These are phyloP conservation scores for Plantago coronopus DNA, from an alignment of 305 asterid genomes.

Conservation along the genomic window DNA sequence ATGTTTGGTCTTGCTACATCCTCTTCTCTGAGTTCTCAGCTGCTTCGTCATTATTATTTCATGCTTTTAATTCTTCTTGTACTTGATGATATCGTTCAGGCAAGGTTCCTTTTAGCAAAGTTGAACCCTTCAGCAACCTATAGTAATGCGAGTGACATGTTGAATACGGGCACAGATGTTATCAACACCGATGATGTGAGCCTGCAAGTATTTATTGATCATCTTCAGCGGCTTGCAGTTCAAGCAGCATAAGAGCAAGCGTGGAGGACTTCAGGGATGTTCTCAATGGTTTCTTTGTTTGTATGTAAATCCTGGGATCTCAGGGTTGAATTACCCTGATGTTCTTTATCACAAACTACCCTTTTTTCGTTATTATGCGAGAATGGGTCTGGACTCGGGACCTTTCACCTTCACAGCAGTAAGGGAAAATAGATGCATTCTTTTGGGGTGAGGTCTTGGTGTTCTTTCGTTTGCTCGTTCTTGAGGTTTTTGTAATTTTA, in stretches of 20 bases:
- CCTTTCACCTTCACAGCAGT: slow-evolving; percentile 10
- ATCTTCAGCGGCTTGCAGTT: slow-evolving; percentile 93
- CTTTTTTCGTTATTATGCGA: slow-evolving; percentile 13
- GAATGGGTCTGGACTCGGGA: neutral
- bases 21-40: neutral
- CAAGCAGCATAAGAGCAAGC: slow-evolving; percentile 61
- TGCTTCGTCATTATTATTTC: neutral
- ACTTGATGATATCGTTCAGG: slow-evolving; percentile 49
- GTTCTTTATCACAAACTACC: slow-evolving; percentile 10
- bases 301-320: slow-evolving; percentile 5
- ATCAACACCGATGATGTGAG: slow-evolving; percentile 96
- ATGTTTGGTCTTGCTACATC: too few species aligned
- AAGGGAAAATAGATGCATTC: slow-evolving; percentile 13
- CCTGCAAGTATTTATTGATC: slow-evolving; percentile 88
- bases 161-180: slow-evolving; percentile 82
- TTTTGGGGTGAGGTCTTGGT: slow-evolving; percentile 1
- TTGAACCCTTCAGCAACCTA: slow-evolving; percentile 96
- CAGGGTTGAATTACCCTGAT: slow-evolving; percentile 3
- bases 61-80: neutral
- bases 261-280: neutral
- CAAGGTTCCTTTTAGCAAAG: slow-evolving; percentile 90
- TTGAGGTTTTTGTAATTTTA: slow-evolving; percentile 17
- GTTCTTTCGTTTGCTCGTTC: slow-evolving; percentile 2
- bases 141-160: slow-evolving; percentile 75
- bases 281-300: neutral